Conservation (phyloP, 164 flowering plant genomes). For the Brasenia schreberi region DNA sequence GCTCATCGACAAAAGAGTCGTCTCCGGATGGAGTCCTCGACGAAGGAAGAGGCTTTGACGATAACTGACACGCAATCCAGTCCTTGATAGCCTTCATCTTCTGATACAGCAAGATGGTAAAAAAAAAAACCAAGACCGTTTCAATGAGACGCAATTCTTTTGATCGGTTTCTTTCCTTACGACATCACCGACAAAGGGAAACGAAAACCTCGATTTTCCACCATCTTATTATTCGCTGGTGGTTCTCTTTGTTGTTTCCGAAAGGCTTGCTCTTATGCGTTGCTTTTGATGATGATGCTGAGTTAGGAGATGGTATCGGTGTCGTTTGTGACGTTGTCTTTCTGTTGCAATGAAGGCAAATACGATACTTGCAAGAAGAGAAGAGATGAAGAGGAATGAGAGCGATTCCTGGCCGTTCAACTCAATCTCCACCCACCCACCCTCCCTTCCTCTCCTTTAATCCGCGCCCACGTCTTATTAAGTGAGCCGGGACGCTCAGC, state of each 20-base stretch:
- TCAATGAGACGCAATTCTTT: neutral
- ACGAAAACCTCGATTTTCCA: neutral
- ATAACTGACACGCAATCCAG: constrained; percentile 66
- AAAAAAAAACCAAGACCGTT: neutral
- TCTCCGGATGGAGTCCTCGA: constrained; percentile 40
- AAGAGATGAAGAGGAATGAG: neutral
- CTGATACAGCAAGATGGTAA: constrained; percentile 1
- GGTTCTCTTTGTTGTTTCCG: neutral
- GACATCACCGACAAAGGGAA: neutral
- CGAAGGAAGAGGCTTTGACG: constrained; percentile 42
- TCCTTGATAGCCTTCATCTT: constrained; percentile 67
- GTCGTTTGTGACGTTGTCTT: neutral
- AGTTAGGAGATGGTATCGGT: neutral
- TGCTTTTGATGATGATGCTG: neutral
- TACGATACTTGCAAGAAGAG: too few relatives aligned
- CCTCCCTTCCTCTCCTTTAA: neutral
- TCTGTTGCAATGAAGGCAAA: neutral
- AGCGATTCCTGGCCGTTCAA: neutral
- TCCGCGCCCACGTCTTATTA: too few relatives aligned
- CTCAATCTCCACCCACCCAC: neutral
- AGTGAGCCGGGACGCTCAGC: too few relatives aligned
- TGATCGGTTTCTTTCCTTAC: neutral
- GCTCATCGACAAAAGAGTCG: constrained; percentile 26
- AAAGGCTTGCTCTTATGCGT: neutral
- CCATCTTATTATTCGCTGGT: too few relatives aligned